Conservation (phyloP, 2,329 filamentous ascomycete genomes). For the Dendryphion nanum region DNA sequence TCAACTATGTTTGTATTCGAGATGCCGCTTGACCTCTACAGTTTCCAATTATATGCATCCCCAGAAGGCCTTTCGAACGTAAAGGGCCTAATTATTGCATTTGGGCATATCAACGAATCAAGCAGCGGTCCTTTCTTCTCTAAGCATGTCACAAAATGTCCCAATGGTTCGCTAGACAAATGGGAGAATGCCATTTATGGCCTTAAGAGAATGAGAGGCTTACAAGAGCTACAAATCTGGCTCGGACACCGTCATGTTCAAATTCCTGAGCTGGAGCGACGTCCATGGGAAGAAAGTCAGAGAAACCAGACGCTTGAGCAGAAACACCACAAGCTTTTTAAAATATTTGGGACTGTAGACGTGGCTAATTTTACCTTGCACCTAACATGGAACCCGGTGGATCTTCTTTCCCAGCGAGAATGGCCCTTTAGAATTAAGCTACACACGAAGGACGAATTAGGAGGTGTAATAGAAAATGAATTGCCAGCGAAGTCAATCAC, state of each 20-base stretch:
- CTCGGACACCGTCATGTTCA: slow-evolving; percentile 2
- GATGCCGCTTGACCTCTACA: slow-evolving; percentile 7
- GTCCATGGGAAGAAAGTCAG: slow-evolving; percentile 5
- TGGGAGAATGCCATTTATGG: slow-evolving; percentile 4
- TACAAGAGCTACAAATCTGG: slow-evolving; percentile 7
- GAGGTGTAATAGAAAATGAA: slow-evolving; percentile 1
- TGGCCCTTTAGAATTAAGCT: slow-evolving; percentile 7
- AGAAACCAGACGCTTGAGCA: slow-evolving; percentile 5
- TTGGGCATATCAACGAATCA: slow-evolving; percentile 6
- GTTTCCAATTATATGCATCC: slow-evolving; percentile 7
- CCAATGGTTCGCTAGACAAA: background rate
- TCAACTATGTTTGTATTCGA: slow-evolving; percentile 10
- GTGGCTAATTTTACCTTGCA: slow-evolving; percentile 8
- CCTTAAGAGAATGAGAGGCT: slow-evolving; percentile 4
- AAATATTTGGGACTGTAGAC: slow-evolving; percentile 6
- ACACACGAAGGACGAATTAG: slow-evolving; percentile 5
- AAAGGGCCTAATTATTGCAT: slow-evolving; percentile 8
- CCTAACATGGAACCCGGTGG: slow-evolving; percentile 8
- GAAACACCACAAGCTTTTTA: slow-evolving; percentile 7
- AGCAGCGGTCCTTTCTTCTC: slow-evolving; percentile 4
- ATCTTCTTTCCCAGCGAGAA: slow-evolving; percentile 7
- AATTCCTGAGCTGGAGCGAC: slow-evolving; percentile 5
- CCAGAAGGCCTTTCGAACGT: slow-evolving; percentile 8
- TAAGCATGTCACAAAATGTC: background rate
- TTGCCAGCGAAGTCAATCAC: slow-evolving; percentile 5